Base-by-base conservation (phyloP, 805 yeast species). In the Tetrapisispora namnaoensis region DNA sequence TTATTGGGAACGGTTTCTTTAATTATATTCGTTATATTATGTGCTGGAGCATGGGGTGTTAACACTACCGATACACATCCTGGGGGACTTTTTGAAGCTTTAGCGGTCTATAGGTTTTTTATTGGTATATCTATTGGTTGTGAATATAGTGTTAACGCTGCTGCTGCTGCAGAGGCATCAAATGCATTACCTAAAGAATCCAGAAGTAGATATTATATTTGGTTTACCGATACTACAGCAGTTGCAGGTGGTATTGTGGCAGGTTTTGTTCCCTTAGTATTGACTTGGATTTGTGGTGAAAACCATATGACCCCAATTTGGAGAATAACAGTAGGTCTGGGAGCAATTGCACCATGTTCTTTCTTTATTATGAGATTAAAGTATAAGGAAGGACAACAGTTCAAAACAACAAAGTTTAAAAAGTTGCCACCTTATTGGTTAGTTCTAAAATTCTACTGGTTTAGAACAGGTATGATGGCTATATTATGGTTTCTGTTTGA, bases 101-200 rank as follows among this genome's bases (percentile, higher is more conserved):
- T 90, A 47, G 86, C 95, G 9, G 83, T 82, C 10, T 87, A 83
- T 65, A 77, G 98, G 66, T 86, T 86, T 66, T 82, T 90, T 68
- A 70, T 90, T 45, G 98, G 98, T 69, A 72, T 86, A 54, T 95
- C 90, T 58, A 86, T 91, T 56, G 98, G 98, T 58, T 89, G 95
- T 44, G 98, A 90, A 68, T 90, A 90, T 63, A 95, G 96, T 43
- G 83, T 95, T 11, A 90, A 96, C 42, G 83, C 95, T 10, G 91
- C 90, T 21, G 95, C 95, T 37, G 86, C 95, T 57, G 89, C 96
- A 32, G 97, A 90, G 67, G 93, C 93, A 37, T 80, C 93, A 42
- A 81, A 85, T 50, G 69, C 78, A 53, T 70, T 89, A 57, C 86
- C 90, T n/a, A 74, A 79, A 14, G 95, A 95, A 49, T 74, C 76